Evolutionary conservation across 768 basidiomycete species (phyloP), one percentile per base, ranked within the genome.

Genomic region (Coprinopsis sp.): DNA sequence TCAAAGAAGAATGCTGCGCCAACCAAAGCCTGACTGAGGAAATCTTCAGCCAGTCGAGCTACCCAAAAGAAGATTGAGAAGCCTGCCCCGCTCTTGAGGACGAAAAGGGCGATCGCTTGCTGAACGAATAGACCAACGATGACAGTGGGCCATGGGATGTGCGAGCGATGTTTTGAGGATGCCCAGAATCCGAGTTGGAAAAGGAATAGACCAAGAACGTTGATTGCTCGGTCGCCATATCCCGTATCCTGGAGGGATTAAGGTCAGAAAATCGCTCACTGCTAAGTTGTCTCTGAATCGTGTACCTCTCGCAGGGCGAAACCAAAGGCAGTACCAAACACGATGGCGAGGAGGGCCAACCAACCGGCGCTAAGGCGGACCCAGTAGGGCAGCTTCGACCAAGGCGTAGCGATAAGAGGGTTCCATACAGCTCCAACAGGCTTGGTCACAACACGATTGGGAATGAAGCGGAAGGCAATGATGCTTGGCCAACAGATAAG

Each of bases 261-360:
- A n/a, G n/a, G n/a, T n/a, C n/a, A n/a, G n/a, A n/a, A n/a, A n/a
- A n/a, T 13, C 51, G 48, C 51, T 10, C 8, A 18, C n/a, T 34
- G 33, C 14, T 24, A 31, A 4, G 28, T 29, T 33, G 23, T 44
- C 57, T 46, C 59, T 52, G 49, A 34, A 50, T 49, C 34, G 45
- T 43, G 33, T 51, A 85, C 87, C 39, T 60, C 65, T 37, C 73
- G 63, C 23, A 85, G 74, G 21, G 71, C 66, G 67, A 91, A 87
- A 8, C 91, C 91, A 61, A 90, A 94, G 0, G 89, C 91, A 16
- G 87, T 91, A 24, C 91, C 91, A 49, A 94, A 85, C 37, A 91
- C 70, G 47, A 91, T 79, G 13, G 60, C 89, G 37, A 93, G 59
- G 33, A 94, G 78, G 50, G 78, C 79, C 19, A 88, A 60, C 87